These are phyloP conservation scores for Trichoderma semiorbis DNA, from an alignment of 2,329 filamentous ascomycete genomes.

Conservation along the genomic window DNA sequence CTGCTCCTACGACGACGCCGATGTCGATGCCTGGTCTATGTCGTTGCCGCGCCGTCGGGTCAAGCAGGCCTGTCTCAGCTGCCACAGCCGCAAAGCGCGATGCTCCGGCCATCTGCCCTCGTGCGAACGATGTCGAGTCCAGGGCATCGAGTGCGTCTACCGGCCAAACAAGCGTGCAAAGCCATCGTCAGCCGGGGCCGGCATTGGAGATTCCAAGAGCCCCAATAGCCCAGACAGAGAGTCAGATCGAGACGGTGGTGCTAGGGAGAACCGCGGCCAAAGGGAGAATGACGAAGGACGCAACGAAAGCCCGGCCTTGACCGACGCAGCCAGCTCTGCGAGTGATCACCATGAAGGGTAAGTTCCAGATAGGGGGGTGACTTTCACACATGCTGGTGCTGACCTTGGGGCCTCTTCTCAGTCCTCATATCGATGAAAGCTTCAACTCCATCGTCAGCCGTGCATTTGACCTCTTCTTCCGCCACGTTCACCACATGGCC, in stretches of 20 bases:
- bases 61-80: constrained; percentile 55
- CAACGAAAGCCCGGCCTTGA: constrained; percentile 35
- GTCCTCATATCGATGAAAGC: constrained; percentile 39
- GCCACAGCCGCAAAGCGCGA: constrained; percentile 56
- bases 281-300: constrained; percentile 28
- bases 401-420: constrained; percentile 18
- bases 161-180: constrained; percentile 44
- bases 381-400: not conserved
- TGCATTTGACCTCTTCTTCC: constrained; percentile 56
- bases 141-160: constrained; percentile 56
- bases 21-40: constrained; percentile 40
- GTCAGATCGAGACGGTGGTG: constrained; percentile 22
- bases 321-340: constrained; percentile 31
- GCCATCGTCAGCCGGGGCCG: constrained; percentile 22
- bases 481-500: constrained; percentile 56
- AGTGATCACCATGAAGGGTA: constrained; percentile 37
- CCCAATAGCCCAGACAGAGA: constrained; percentile 36
- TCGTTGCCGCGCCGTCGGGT: constrained; percentile 52
- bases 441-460: constrained; percentile 49
- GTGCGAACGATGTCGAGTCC: constrained; percentile 48
- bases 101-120: constrained; percentile 56
- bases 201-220: constrained; percentile 24
- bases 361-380: constrained; percentile 18
- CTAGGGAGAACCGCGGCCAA: not conserved
- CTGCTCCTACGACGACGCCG: constrained; percentile 53